Percentiles rank a stretch among this genome's conserved stretches.
Conservation (phyloP, 495 filamentous ascomycete genomes). For the Penicillium psychrofluorescens region DNA sequence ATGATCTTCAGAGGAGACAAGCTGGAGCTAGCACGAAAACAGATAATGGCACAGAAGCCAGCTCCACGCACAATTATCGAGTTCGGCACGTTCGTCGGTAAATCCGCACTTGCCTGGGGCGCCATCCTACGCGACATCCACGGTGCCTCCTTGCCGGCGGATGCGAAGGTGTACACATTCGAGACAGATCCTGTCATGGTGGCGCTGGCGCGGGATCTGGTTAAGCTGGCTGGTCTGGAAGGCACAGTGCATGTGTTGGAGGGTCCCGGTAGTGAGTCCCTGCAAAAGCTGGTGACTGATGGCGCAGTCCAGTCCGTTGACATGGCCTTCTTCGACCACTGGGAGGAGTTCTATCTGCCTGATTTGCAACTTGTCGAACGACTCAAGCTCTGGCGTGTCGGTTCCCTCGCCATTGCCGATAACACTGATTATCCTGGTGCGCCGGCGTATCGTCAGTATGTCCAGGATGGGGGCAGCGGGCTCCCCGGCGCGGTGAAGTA, state of each 20-base stretch:
- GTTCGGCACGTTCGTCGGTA: constrained; percentile 27
- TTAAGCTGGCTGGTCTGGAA: constrained; percentile 19
- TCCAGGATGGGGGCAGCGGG: neutral
- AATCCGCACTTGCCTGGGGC: constrained; percentile 23
- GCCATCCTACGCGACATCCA: constrained; percentile 22
- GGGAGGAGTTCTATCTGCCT: no score
- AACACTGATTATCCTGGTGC: constrained; percentile 14
- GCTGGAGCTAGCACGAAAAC: constrained; percentile 6
- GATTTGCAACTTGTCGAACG: no score
- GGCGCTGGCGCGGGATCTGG: constrained; percentile 15
- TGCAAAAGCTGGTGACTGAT: constrained; percentile 15
- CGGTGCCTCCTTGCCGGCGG: constrained; percentile 3
- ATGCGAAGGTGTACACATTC: constrained; percentile 24
- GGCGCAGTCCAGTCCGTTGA: constrained; percentile 5
- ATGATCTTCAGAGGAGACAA: constrained; percentile 20
- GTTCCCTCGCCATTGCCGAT: constrained; percentile 12
- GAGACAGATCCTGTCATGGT: constrained; percentile 21
- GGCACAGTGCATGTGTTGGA: constrained; percentile 23
- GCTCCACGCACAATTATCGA: constrained; percentile 20
- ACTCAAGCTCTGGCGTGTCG: no score
- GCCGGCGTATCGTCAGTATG: no score
- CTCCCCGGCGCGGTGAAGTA: constrained; percentile 9
- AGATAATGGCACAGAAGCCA: constrained; percentile 8
- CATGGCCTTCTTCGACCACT: no score
- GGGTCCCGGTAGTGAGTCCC: constrained; percentile 16